These are phyloP conservation scores for Apocynum venetum DNA, from an alignment of 257 asterid genomes.

Conservation along the genomic window DNA sequence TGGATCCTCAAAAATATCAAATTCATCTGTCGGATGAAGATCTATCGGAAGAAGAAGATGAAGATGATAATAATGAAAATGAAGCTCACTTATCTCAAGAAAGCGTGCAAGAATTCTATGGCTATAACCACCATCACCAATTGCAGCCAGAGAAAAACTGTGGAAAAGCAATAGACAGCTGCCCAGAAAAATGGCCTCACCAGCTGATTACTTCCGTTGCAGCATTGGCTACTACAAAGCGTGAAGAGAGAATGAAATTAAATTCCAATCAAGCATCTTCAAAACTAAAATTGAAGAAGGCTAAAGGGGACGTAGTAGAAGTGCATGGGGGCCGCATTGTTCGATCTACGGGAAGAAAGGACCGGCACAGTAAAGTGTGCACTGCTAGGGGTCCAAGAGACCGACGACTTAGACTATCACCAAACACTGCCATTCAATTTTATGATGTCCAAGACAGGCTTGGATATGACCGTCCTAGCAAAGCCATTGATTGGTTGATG, in stretches of 20 bases:
- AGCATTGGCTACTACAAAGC: background rate
- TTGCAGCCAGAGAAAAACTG: background rate
- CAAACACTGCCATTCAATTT: slow-evolving; percentile 79
- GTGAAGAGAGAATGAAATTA: slow-evolving; percentile 6
- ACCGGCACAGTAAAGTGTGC: slow-evolving; percentile 81
- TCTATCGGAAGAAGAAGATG: slow-evolving; percentile 7
- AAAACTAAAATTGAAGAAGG: slow-evolving; percentile 9
- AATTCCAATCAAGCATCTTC: background rate
- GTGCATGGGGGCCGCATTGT: slow-evolving; percentile 18
- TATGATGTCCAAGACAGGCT: slow-evolving; percentile 82
- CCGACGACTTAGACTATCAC: slow-evolving; percentile 76
- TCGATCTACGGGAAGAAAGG: slow-evolving; percentile 74
- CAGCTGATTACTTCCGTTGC: slow-evolving; percentile 7
- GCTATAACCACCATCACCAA: background rate
- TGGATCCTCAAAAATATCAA: slow-evolving; percentile 24
- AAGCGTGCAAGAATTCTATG: slow-evolving; percentile 1
- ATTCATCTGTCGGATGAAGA: slow-evolving; percentile 8
- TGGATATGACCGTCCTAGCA: slow-evolving; percentile 85
- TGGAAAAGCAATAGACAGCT: background rate
- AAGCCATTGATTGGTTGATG: slow-evolving; percentile 92
- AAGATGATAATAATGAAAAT: background rate
- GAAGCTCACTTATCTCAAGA: background rate
- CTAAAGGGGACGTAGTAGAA: background rate
- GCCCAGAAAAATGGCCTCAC: slow-evolving; percentile 5
- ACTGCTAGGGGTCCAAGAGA: slow-evolving; percentile 80